Evolutionary conservation across 2,329 filamentous ascomycete genomes (phyloP), one percentile per base, ranked within the genome.

Genomic region (Microcyclospora pomicola): DNA sequence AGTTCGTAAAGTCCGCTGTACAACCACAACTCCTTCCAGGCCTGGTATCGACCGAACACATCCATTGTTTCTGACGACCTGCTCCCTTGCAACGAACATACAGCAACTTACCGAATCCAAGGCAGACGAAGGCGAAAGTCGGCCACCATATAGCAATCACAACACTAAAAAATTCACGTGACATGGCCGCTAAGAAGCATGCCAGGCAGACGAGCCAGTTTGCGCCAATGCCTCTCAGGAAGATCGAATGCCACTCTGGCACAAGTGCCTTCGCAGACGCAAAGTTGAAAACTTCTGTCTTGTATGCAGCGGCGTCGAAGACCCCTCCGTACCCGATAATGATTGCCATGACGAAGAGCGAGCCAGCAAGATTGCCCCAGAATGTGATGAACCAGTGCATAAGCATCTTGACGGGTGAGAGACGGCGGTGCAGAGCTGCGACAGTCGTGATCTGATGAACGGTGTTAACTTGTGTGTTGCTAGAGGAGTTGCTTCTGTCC

Each of bases 191-290:
- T 24, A 66, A 3, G 66, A 56, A 2, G 59, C 61, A 7, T 69
- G 55, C 41, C 62, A 74, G 33, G 40, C 69, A 72, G 2, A 75
- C 71, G 0, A 76, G 63, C 71, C 70, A 75, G 53, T 74, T 74
- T 46, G 50, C 51, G 4, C 71, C 67, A 33, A 75, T 72, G 1
- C 56, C 71, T 31, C 67, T 62, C 0, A 74, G 53, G 48, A 75
- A 72, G 36, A 75, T 68, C 39, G 67, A 62, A 35, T 70, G 65
- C 58, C 68, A 70, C 2, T 59, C 46, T 0, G 70, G 69, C 0
- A 53, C 59, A 9, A 71, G 52, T 42, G 64, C 66, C 44, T 74
- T 75, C 13, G 61, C 59, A 9, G 59, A 66, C 0, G 66, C 64
- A 36, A 68, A 69, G 1, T 56, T 51, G 15, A 69, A 58, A 2